Percentiles rank a stretch among this genome's conserved stretches.
These are phyloP conservation scores for Acanthamoeba triangularis DNA, from an alignment of 208 protist species.

Conservation along the genomic window DNA sequence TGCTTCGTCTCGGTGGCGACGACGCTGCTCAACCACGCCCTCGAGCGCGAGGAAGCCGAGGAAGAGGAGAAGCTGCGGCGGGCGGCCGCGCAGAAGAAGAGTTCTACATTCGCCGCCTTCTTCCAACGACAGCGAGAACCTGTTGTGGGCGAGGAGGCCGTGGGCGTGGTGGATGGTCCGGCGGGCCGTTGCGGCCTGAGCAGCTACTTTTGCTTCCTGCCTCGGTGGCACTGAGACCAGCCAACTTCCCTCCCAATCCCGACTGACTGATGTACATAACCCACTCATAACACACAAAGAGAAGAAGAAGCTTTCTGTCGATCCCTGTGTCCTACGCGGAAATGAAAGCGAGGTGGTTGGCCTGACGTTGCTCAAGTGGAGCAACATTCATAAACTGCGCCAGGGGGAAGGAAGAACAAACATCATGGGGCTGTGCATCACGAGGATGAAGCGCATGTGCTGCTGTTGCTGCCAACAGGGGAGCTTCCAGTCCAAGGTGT, in stretches of 20 bases:
- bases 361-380: too few relatives aligned
- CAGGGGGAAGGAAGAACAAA: not conserved
- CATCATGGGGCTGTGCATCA: not conserved
- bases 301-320: too few relatives aligned
- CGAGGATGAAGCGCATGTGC: not conserved
- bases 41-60: not conserved
- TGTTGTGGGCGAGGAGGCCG: not conserved
- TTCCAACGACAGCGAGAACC: not conserved
- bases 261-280: not conserved
- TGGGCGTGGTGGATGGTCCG: not conserved
- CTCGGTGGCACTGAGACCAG: not conserved
- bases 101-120: not conserved
- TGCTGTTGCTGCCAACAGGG: slow-evolving; percentile 8
- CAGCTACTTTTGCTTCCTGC: not conserved
- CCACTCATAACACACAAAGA: too few relatives aligned
- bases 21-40: not conserved
- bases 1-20: slow-evolving; percentile 25
- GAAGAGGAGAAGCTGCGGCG: not conserved
- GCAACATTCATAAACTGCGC: not conserved
- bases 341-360: too few relatives aligned
- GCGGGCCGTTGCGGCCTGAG: not conserved
- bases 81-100: not conserved
- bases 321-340: too few relatives aligned
- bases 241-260: too few relatives aligned
- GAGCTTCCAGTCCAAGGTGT: slow-evolving; percentile 38